These are phyloP conservation scores for Penicillium sp. DNA, from an alignment of 2,329 filamentous ascomycete genomes.

Conservation along the genomic window DNA sequence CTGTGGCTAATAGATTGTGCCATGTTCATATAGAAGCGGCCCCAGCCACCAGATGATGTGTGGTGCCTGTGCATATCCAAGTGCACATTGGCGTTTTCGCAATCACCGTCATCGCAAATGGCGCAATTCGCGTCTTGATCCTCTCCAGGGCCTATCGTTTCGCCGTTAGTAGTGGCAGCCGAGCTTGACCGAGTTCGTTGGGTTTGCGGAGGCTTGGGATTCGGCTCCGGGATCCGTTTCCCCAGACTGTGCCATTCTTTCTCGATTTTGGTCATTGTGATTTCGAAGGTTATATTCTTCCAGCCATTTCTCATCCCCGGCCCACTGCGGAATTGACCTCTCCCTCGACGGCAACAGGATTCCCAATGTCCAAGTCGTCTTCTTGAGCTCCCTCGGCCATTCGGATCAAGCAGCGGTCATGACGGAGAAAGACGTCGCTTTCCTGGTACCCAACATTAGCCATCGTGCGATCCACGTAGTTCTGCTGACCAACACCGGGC, in stretches of 20 bases:
- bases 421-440: constrained; percentile 83
- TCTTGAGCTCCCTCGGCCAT: constrained; percentile 66
- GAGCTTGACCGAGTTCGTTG: constrained; percentile 91
- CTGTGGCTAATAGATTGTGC: too few species aligned
- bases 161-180: constrained; percentile 92
- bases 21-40: too few species aligned
- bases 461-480: constrained; percentile 96
- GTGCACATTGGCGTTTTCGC: constrained; percentile 83
- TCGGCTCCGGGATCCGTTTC: constrained; percentile 95
- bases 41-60: too few species aligned
- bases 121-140: constrained; percentile 97
- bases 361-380: constrained; percentile 65
- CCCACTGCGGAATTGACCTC: constrained; percentile 67
- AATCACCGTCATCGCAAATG: constrained; percentile 98
- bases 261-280: constrained; percentile 98
- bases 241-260: constrained; percentile 98
- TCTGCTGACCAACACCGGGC: constrained; percentile 80
- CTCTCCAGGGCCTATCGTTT: constrained; percentile 74
- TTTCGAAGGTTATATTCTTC: constrained; percentile 91
- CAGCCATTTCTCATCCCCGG: constrained; percentile 93
- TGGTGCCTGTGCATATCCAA: too few species aligned
- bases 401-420: constrained; percentile 72
- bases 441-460: constrained; percentile 95
- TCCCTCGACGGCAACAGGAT: constrained; percentile 62
- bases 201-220: constrained; percentile 93